These are phyloP conservation scores for Fomitopsis schrenkii DNA, from an alignment of 1,284 basidiomycete genomes.

Conservation along the genomic window DNA sequence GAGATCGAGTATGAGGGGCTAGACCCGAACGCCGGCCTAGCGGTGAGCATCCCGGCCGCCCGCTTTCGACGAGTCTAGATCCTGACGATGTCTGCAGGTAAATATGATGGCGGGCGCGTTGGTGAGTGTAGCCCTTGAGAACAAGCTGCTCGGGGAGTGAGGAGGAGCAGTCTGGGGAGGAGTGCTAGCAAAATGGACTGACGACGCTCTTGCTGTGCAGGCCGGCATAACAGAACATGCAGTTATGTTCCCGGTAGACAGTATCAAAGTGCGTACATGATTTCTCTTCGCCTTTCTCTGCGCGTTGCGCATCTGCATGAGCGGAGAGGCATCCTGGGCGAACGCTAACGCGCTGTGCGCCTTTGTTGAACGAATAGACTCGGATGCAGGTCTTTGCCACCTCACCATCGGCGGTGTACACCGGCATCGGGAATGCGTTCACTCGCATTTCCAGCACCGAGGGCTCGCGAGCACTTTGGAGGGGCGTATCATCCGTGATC, in stretches of 20 bases:
- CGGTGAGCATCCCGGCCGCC: conserved; percentile 38
- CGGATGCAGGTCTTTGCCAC: conserved; percentile 97
- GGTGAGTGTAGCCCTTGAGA: conserved; percentile 45
- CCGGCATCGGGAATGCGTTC: conserved; percentile 86
- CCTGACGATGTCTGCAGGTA: conserved; percentile 45
- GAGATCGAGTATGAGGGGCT: conserved; percentile 78
- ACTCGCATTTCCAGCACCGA: conserved; percentile 90
- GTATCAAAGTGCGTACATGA: conserved; percentile 79
- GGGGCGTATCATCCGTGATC: conserved; percentile 96
- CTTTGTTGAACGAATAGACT: conserved; percentile 52
- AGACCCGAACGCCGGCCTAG: conserved; percentile 70
- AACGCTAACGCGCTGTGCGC: conserved; percentile 1
- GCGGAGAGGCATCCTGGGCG: neutral
- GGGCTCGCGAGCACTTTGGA: conserved; percentile 89
- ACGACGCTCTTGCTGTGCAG: conserved; percentile 37
- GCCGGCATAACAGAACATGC: conserved; percentile 99
- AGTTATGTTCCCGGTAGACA: conserved; percentile 98
- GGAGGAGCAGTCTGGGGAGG: neutral
- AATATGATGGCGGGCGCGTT: conserved; percentile 98
- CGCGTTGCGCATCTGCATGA: neutral
- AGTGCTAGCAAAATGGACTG: conserved; percentile 1
- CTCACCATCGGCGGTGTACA: conserved; percentile 81
- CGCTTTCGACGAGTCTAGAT: neutral
- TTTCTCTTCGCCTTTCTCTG: neutral
- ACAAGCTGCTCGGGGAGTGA: neutral